Evolutionary conservation across 1,284 basidiomycete species (phyloP).

Genomic region (Cutaneotrichosporon cavernicola): DNA sequence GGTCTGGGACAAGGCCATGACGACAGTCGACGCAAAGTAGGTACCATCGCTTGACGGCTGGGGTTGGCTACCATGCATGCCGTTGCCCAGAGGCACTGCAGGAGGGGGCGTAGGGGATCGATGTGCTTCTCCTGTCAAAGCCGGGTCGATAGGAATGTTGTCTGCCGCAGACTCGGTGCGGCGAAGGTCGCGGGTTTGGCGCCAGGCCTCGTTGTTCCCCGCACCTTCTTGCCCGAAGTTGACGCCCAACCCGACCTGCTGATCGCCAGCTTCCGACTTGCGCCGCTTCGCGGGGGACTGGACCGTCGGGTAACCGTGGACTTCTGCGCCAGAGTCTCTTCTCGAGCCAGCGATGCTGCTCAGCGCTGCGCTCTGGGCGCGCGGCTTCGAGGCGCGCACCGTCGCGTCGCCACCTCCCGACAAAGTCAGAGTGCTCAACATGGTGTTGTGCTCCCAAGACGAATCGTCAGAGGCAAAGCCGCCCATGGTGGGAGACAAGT

Average conservation of each 20-base stretch:
- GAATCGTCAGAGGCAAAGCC: slow-evolving; percentile 23
- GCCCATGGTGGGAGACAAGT: slow-evolving; percentile 24
- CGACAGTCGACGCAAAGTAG: slow-evolving; percentile 30
- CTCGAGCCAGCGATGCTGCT: slow-evolving; percentile 13
- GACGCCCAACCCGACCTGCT: slow-evolving; percentile 32
- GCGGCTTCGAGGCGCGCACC: slow-evolving; percentile 17
- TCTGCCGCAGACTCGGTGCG: slow-evolving; percentile 34
- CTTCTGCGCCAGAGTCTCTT: slow-evolving; percentile 10
- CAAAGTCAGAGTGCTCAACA: slow-evolving; percentile 23
- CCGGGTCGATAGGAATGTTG: slow-evolving; percentile 12
- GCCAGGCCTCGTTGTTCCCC: not conserved
- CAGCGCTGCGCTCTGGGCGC: slow-evolving; percentile 13
- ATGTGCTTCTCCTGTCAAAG: slow-evolving; percentile 10
- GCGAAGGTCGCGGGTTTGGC: slow-evolving; percentile 17
- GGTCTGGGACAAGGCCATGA: slow-evolving; percentile 24
- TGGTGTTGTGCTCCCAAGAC: slow-evolving; percentile 26
- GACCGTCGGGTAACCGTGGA: slow-evolving; percentile 3
- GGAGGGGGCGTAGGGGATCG: slow-evolving; percentile 40
- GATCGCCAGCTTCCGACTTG: slow-evolving; percentile 40
- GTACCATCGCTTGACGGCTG: slow-evolving; percentile 24
- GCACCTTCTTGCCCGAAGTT: slow-evolving; percentile 16
- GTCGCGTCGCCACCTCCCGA: slow-evolving; percentile 18
- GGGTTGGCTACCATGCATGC: slow-evolving; percentile 17
- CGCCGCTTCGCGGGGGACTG: slow-evolving; percentile 30
- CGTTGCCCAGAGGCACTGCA: slow-evolving; percentile 13